A percentile compares a stretch with the other conserved stretches of the same genome.
These are phyloP conservation scores for Inga oerstediana DNA, from an alignment of 306 rosid species.

Conservation along the genomic window DNA sequence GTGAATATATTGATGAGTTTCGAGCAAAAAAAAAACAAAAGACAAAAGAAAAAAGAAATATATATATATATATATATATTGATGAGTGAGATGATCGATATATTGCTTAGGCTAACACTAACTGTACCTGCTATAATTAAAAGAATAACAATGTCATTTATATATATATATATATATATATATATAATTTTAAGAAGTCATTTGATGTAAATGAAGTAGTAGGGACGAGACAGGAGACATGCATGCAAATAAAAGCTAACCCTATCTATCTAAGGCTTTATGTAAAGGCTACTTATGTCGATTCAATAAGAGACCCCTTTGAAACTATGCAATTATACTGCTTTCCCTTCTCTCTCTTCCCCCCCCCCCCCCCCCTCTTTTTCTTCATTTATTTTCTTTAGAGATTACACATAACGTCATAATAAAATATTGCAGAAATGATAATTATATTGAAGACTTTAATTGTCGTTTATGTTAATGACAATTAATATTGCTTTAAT, in stretches of 20 bases:
- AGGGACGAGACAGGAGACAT: slow-evolving; percentile 10
- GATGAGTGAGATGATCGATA: no score
- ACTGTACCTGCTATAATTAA: no score
- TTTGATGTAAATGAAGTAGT: not conserved
- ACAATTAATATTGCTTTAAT: not conserved
- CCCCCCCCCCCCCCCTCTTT: not conserved
- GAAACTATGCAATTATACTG: not conserved
- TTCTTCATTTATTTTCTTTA: not conserved
- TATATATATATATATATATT: no score
- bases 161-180: no score
- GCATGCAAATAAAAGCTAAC: not conserved
- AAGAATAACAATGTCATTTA: no score
- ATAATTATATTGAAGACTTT: not conserved
- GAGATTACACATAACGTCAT: not conserved
- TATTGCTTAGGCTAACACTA: no score
- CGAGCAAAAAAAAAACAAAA: no score
- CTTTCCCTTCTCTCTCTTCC: not conserved
- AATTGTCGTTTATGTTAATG: not conserved
- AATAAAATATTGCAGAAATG: not conserved
- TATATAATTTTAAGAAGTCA: not conserved
- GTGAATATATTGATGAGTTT: no score
- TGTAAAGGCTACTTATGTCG: slow-evolving; percentile 9
- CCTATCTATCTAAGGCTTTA: not conserved
- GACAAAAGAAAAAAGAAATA: no score
- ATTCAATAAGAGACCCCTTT: not conserved